Evolutionary conservation across 2,329 filamentous ascomycete species (phyloP), one percentile per base, ranked within the genome.

Genomic region (Hymenoscyphus linearis): DNA sequence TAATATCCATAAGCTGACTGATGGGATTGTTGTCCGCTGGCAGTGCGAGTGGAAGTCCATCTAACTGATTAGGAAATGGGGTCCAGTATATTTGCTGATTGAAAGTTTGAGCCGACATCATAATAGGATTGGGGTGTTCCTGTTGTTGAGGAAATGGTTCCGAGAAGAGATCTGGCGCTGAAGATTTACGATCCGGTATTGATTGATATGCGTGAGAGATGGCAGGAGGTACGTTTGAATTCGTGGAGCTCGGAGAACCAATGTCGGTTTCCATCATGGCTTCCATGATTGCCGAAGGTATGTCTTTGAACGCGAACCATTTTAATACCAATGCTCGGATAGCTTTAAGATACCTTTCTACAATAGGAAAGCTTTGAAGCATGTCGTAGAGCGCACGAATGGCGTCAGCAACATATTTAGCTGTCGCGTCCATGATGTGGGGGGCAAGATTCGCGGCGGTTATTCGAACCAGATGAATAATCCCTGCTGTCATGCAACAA

Each of bases 391-490:
- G n/a, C 10, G 34, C 47, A 2, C 47, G 36, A 13, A 67, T 62
- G 4, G 60, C 55, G 4, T 63, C 52, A 1, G 60, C 56, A 16
- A 66, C 55, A 22, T 60, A 58, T 12, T 14, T 53, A n/a, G 37
- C 58, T 1, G 65, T 55, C 26, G 52, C 57, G 12, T 58, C 50
- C 36, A 31, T 25, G n/a, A 52, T 26, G 18, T 55, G 27, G 9
- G 50, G 37, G 16, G 50, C n/a, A 10, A 58, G 16, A 18, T 61
- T 61, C n/a, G 47, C 14, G 14, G 22, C 31, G 14, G 57, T 57
- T 5, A 63, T 25, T 14, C 55, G 58, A 1, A 66, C 59, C 4
- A 69, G 57, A 52, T 69, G 67, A 25, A 66, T 66, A 22, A 69
- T 67, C 3, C 57, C 64, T 12, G 66, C 62, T 22, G 62, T 63